Evolutionary conservation across 345 rosid species (phyloP).

Genomic region (Toxicodendron radicans): DNA sequence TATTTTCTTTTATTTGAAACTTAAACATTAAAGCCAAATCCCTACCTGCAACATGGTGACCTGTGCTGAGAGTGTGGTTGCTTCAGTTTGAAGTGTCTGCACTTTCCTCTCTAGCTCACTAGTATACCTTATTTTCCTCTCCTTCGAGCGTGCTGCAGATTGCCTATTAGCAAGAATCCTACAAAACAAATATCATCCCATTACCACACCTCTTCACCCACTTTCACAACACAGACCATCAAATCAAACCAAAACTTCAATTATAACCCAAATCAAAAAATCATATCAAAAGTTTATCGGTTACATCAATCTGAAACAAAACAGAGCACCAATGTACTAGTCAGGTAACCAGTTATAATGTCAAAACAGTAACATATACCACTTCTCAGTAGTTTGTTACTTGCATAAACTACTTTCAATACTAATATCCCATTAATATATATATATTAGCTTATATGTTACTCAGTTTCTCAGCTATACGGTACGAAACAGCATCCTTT

Average conservation of each 20-base stretch:
- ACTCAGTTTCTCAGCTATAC: no score
- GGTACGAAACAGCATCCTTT: no score
- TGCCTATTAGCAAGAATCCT: slow-evolving; percentile 95
- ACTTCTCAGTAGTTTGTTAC: no score
- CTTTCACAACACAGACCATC: background rate
- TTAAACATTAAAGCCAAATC: background rate
- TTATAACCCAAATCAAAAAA: background rate
- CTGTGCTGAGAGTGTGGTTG: slow-evolving; percentile 96
- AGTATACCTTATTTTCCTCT: slow-evolving; percentile 82
- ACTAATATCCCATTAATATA: no score
- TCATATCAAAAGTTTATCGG: background rate
- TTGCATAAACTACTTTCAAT: no score
- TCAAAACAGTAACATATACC: background rate
- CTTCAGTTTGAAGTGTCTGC: slow-evolving; percentile 97
- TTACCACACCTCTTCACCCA: slow-evolving; percentile 3
- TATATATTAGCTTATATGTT: no score
- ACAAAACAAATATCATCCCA: slow-evolving; percentile 7
- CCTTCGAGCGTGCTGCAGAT: slow-evolving; percentile 95
- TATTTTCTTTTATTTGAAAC: background rate
- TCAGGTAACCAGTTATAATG: background rate
- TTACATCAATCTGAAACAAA: background rate
- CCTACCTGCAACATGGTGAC: slow-evolving; percentile 86
- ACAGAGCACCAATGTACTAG: background rate
- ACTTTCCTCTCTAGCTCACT: slow-evolving; percentile 95
- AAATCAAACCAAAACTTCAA: background rate